Evolutionary conservation across 768 basidiomycete genomes (phyloP), one percentile per base, ranked within the genome.

Genomic region (Psilocybe cubensis): DNA sequence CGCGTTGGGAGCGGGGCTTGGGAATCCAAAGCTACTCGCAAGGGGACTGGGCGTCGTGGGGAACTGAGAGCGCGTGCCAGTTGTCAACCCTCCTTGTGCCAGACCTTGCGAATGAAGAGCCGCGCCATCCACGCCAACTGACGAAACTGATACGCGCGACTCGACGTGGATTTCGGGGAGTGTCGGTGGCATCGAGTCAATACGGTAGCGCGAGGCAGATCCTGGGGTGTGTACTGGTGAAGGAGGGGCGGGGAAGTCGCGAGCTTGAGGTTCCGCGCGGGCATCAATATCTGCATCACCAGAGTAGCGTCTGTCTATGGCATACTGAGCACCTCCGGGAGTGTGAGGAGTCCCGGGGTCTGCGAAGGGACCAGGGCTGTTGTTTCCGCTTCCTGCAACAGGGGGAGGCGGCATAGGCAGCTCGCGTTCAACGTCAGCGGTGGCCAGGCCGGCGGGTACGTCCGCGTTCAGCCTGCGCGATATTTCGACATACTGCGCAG

Each of bases 401-500:
- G 28, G 7, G 11, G 35, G 70, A 58, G 4, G 70, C 69, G 6
- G 69, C 54, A 21, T 65, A 17, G 70, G 68, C 1, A 68, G 54
- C 46, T 69, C 64, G 33, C 66, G 60, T 17, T 68, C 66, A 20
- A 67, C 59, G 5, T 58, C 55, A 3, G 73, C 71, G 9, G 72
- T 74, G 28, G 63, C 58, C 24, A 78, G 60, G 25, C 74, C 76
- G 35, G 53, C 61, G 4, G 79, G 77, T 9, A 74, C 70, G 14
- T 76, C 70, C 4, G 72, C 65, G 56, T 83, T 79, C 38, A 92
- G 69, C 18, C 75, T 81, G 63, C 80, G 76, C 4, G 86, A 83
- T 54, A 91, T 90, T 63, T 87, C 89, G 18, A 78, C 82, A 64
- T 91, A 91, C 68, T 92, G 91, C 0, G 78, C 80, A 38, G 87